Percentiles rank a stretch among this genome's conserved stretches.
These are phyloP conservation scores for Termitomyces sp. DNA, from an alignment of 768 basidiomycete genomes.

Conservation along the genomic window DNA sequence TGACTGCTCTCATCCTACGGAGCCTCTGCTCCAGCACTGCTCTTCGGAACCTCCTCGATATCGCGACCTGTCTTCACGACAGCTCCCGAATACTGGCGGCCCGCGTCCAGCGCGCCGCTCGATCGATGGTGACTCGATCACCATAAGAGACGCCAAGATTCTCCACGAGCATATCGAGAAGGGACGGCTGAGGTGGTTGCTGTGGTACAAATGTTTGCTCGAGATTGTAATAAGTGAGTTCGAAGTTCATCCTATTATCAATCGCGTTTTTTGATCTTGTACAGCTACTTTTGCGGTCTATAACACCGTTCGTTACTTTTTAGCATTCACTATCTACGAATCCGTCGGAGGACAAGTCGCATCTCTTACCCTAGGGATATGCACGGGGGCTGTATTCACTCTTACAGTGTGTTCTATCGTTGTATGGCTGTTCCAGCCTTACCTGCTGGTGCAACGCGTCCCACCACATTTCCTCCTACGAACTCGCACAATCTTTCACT, in stretches of 20 bases:
- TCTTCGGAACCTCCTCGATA: conserved; percentile 25
- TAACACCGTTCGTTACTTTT: conserved; percentile 57
- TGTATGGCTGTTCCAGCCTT: conserved; percentile 34
- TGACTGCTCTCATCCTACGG: conserved; percentile 34
- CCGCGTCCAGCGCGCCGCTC: conserved; percentile 18
- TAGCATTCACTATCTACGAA: conserved; percentile 45
- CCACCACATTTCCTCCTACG: conserved; percentile 24
- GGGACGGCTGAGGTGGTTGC: conserved; percentile 24
- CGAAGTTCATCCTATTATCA: not conserved
- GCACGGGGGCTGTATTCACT: conserved; percentile 35
- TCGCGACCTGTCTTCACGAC: conserved; percentile 26
- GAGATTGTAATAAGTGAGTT: conserved; percentile 34
- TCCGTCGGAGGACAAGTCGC: conserved; percentile 33
- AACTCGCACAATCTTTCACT: conserved; percentile 28
- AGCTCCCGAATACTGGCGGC: conserved; percentile 22
- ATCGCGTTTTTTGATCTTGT: not conserved
- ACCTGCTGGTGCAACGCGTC: conserved; percentile 25
- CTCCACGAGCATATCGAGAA: conserved; percentile 17
- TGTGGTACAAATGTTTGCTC: conserved; percentile 21
- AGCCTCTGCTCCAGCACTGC: conserved; percentile 33
- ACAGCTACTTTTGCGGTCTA: conserved; percentile 58
- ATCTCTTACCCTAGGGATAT: conserved; percentile 44
- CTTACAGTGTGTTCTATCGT: conserved; percentile 30
- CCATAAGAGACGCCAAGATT: conserved; percentile 22
- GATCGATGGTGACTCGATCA: conserved; percentile 21